Evolutionary conservation across 2,329 filamentous ascomycete species (phyloP), one percentile per base, ranked within the genome.

Genomic region (Delphinella strobiligena): DNA sequence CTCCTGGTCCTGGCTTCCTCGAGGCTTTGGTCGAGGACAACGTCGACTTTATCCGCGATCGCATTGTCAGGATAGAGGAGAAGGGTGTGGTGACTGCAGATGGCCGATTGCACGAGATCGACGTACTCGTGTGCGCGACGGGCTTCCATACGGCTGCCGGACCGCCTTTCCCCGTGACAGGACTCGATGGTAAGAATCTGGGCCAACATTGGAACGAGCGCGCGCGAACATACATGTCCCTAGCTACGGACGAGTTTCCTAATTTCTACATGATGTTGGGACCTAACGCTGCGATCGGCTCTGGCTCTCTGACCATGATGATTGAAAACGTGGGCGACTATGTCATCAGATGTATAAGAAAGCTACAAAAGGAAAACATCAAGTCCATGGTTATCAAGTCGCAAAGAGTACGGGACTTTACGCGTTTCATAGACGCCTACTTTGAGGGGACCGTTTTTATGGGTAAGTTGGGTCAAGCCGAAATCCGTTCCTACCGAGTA

Each of bases 1-100:
- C 69, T 0, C 70, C 69, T 1, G 69, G 68, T 0, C 64, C 65
- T 17, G 68, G 69, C 0, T 73, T 69, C 47, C 61, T 73, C 7
- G 66, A 72, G 48, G 64, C 69, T 60, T 52, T 71, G 30, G 54
- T 54, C 3, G 46, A 62, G 38, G 53, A 59, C 9, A 71, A 74
- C 34, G 64, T 71, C 4, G 50, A 57, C n/a, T 58, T 60, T 5
- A 57, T 68, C 19, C 58, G 56, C 17, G 59, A 61, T 19, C 52
- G 49, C 2, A 65, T 71, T 45, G 42, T 49, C 12, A 48, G 52
- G 11, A 61, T 67, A 42, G 55, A 56, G 4, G 47, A 53, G 5
- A 49, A 49, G 2, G 62, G 63, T 9, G 48, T 67, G 8, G 54
- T 60, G 9, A 67, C 63, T 0, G 45, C 49, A n/a, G 63, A 67